These are phyloP conservation scores for Furcasterigmium sp. DNA, from an alignment of 2,329 filamentous ascomycete genomes.

Conservation along the genomic window DNA sequence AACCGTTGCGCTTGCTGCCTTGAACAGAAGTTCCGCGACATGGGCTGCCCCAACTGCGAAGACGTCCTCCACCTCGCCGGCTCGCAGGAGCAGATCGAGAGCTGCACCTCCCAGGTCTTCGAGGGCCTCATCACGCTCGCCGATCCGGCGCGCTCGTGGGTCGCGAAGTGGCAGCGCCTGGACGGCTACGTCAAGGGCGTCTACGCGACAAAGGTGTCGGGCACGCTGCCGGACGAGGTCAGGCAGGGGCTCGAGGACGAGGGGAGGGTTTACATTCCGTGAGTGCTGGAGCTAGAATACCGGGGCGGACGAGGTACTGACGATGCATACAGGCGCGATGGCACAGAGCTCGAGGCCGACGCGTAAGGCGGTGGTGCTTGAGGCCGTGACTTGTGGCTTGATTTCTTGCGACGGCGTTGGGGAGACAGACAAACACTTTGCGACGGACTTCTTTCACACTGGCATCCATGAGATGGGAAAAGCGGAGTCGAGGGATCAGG, in stretches of 20 bases:
- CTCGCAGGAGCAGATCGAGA: slow-evolving; percentile 75
- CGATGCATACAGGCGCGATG: slow-evolving; percentile 43
- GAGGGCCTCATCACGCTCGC: slow-evolving; percentile 85
- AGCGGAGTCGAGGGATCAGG: slow-evolving; percentile 7
- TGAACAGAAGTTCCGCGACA: slow-evolving; percentile 74
- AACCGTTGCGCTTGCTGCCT: not conserved
- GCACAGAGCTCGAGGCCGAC: slow-evolving; percentile 47
- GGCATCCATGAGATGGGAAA: not conserved
- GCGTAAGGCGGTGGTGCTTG: slow-evolving; percentile 18
- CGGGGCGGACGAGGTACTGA: slow-evolving; percentile 1
- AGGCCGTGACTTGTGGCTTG: slow-evolving; percentile 3
- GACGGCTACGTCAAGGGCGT: slow-evolving; percentile 84
- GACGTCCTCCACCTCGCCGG: slow-evolving; percentile 79
- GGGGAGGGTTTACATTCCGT: slow-evolving; percentile 62
- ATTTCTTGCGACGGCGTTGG: slow-evolving; percentile 22
- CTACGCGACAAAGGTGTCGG: slow-evolving; percentile 93
- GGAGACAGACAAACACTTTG: too few species aligned
- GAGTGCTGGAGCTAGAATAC: slow-evolving; percentile 21
- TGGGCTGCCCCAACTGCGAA: slow-evolving; percentile 96
- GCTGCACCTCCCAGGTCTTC: slow-evolving; percentile 94
- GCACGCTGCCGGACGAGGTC: slow-evolving; percentile 66
- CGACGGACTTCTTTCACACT: too few species aligned
- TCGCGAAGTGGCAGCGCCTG: slow-evolving; percentile 92
- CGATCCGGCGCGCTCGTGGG: slow-evolving; percentile 83
- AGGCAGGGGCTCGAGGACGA: slow-evolving; percentile 57